Conservation (phyloP, 1,284 basidiomycete species). For the Sanghuangporus sanghuang region DNA sequence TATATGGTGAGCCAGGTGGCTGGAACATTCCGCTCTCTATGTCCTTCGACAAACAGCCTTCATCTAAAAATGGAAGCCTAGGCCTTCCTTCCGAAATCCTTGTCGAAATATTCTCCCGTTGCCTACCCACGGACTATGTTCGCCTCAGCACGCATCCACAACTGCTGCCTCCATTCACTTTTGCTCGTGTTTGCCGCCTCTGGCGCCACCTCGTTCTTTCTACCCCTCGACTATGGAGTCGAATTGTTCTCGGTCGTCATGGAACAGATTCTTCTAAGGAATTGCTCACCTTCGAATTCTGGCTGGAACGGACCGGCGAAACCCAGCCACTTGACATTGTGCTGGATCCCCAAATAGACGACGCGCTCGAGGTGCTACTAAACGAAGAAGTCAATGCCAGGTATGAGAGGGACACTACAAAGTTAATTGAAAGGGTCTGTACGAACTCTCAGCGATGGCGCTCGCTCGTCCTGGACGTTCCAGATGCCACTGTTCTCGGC, state of each 20-base stretch:
- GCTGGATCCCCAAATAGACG: not conserved
- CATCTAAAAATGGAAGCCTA: not conserved
- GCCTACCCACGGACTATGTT: not conserved
- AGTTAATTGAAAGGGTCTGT: not conserved
- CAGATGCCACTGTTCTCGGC: not conserved
- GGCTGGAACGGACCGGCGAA: not conserved
- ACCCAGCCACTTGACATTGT: not conserved
- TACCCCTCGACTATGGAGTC: conserved; percentile 2
- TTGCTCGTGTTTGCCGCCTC: not conserved
- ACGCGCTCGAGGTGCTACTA: not conserved
- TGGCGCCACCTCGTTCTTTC: conserved; percentile 1
- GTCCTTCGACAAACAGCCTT: not conserved
- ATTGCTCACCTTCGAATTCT: not conserved
- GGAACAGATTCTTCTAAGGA: not conserved
- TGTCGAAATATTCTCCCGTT: not conserved
- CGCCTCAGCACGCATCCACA: not conserved
- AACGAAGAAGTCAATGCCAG: not conserved
- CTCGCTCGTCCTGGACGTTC: not conserved
- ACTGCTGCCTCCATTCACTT: not conserved
- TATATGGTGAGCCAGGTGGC: not conserved
- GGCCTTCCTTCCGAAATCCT: not conserved
- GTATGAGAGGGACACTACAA: not conserved
- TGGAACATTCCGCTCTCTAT: not conserved
- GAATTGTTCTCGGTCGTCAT: not conserved
- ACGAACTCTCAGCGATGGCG: not conserved